Evolutionary conservation across 1,284 basidiomycete species (phyloP).

Genomic region (Porodaedalea pini): DNA sequence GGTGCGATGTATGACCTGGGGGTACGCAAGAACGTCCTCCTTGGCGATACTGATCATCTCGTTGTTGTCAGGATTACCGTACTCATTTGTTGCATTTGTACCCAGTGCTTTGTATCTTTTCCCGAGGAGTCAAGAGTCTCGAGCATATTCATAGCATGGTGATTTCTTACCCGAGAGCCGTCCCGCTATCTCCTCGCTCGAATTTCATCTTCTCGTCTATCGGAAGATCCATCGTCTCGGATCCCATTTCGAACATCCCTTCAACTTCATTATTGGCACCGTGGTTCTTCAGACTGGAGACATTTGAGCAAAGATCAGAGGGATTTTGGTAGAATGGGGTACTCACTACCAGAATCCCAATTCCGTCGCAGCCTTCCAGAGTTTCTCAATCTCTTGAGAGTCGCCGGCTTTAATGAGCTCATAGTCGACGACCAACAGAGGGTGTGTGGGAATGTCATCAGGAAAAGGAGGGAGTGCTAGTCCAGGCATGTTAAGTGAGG

Average conservation of each 20-base stretch:
- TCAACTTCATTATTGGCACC: conserved; percentile 47
- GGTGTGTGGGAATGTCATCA: too few species aligned
- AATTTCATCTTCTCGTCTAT: conserved; percentile 59
- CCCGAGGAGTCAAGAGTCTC: too few species aligned
- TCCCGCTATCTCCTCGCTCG: conserved; percentile 62
- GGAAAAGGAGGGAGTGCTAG: too few species aligned
- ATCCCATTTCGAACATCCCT: conserved; percentile 62
- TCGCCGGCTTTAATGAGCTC: conserved; percentile 38
- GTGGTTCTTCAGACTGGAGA: conserved; percentile 55
- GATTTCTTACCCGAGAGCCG: conserved; percentile 57
- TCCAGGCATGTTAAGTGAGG: too few species aligned
- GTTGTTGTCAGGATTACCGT: conserved; percentile 50
- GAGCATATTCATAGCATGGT: too few species aligned
- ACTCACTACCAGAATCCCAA: too few species aligned
- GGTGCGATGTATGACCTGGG: conserved; percentile 43
- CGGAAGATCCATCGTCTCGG: too few species aligned
- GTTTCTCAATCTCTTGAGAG: conserved; percentile 37
- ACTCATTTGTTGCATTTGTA: conserved; percentile 58
- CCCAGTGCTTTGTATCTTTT: conserved; percentile 63
- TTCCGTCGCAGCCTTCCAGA: conserved; percentile 55
- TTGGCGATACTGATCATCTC: conserved; percentile 68
- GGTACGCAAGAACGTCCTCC: conserved; percentile 60
- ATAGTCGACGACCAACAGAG: too few species aligned
- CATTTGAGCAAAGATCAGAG: too few species aligned
- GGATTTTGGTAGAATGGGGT: too few species aligned